phyloP scores from a whole-genome alignment of 192 early-diverging fungal genomes.

The Backusella sp. region DNA sequence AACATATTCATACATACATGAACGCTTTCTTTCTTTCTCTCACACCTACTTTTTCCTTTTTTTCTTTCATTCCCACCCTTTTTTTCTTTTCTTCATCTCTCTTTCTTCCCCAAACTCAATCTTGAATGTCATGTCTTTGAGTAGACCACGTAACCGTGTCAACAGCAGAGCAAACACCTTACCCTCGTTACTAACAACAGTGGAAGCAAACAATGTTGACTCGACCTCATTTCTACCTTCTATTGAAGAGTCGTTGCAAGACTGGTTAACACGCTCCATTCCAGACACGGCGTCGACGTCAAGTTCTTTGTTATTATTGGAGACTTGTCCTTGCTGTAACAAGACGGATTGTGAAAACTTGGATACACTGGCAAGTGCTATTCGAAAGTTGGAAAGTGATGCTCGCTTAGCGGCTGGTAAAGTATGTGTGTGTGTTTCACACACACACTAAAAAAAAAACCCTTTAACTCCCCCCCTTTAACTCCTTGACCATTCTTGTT shows the following conservation, averaged over 20 bases:
- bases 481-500: background rate
- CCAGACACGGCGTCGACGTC: slow-evolving; percentile 8
- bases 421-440: background rate
- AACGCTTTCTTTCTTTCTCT: background rate
- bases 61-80: background rate
- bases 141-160: slow-evolving; percentile 7
- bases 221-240: background rate
- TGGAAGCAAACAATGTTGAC: background rate
- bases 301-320: background rate
- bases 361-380: slow-evolving; percentile 14
- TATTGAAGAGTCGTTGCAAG: slow-evolving; percentile 21
- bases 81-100: background rate
- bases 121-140: slow-evolving; percentile 6
- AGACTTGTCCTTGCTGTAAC: slow-evolving; percentile 23
- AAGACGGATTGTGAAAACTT: slow-evolving; percentile 12
- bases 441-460: background rate
- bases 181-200: background rate
- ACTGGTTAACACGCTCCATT: slow-evolving; percentile 25
- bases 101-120: background rate
- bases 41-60: too few species aligned
- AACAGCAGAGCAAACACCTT: slow-evolving; percentile 13
- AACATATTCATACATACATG: slow-evolving; percentile 5
- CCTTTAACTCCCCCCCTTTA: background rate
- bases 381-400: slow-evolving; percentile 22
- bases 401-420: slow-evolving; percentile 28